Evolutionary conservation across 306 rosid species (phyloP), one percentile per base, ranked within the genome.

Genomic region (Cajanus cajan): DNA sequence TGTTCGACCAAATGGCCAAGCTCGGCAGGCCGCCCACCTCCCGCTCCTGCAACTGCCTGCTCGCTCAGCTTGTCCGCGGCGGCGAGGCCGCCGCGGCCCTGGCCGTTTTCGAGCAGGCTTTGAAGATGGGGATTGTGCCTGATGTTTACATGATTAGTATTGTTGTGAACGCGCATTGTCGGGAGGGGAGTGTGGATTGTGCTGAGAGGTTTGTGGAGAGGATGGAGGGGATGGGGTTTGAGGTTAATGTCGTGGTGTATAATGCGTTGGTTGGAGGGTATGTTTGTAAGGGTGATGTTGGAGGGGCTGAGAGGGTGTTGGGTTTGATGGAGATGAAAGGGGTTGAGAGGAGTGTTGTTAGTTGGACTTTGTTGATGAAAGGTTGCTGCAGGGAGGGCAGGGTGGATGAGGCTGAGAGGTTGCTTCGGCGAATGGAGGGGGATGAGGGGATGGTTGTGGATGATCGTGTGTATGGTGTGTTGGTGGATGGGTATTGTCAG

Each of bases 1-100:
- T 89, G 93, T 88, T 92, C 45, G 98, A 94, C 41, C 83, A 88
- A 85, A 92, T 94, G 93, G 74, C 82, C 0, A 83, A 82, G 83
- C 66, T 78, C 44, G 90, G 92, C 40, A 44, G 89, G 39, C 18
- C 77, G 39, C 97, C 97, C 10, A 85, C 88, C 44, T 85, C 92
- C 83, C 78, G 88, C 88, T 89, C 98, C 15, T 92, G 97, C 73
- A 94, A 88, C 82, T 83, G 79, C 76, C 84, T 94, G 83, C 69
- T 94, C 82, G 90, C 90, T 66, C 83, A 59, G 81, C 82, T 92
- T 63, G 92, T 94, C 1, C 85, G 36, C 9, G 84, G 39, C 15
- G 87, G 89, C 0, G 93, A 89, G 44, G 21, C 44, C 55, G 57
- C 44, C 25, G 43, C 28, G 0, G 98, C 92, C 0, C 6, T 87